Evolutionary conservation across 192 early-diverging fungal genomes (phyloP).

Genomic region (Podila epicladia): DNA sequence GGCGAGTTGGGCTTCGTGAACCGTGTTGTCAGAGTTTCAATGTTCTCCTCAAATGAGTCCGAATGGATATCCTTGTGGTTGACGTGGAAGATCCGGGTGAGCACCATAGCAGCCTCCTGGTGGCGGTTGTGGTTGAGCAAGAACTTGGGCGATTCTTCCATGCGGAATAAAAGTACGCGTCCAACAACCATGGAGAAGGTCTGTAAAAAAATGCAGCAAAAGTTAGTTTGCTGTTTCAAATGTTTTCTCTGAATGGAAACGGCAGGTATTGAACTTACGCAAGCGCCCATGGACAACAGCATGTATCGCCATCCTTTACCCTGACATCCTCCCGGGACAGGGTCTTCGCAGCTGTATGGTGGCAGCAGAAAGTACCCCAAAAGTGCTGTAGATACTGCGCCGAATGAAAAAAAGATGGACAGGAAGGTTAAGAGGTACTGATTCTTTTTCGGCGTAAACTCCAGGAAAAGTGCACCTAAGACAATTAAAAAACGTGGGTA

Average conservation of each 20-base stretch:
- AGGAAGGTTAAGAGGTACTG: constrained; percentile 86
- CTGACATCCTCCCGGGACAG: constrained; percentile 65
- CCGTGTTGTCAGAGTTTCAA: constrained; percentile 27
- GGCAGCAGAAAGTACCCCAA: constrained; percentile 75
- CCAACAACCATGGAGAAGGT: constrained; percentile 77
- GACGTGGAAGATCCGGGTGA: constrained; percentile 70
- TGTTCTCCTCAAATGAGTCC: constrained; percentile 43
- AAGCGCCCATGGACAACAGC: constrained; percentile 65
- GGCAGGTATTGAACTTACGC: constrained; percentile 25
- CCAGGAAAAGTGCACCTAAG: constrained; percentile 83
- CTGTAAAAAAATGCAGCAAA: constrained; percentile 7
- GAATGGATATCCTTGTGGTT: constrained; percentile 60
- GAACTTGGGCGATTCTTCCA: constrained; percentile 86
- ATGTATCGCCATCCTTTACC: constrained; percentile 86
- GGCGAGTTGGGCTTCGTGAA: constrained; percentile 9
- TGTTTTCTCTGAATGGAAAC: too few relatives aligned
- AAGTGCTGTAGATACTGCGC: constrained; percentile 75
- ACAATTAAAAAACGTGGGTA: neutral
- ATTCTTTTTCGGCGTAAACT: constrained; percentile 82
- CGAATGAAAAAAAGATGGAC: constrained; percentile 86
- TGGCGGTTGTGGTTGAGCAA: constrained; percentile 70
- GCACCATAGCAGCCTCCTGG: constrained; percentile 72
- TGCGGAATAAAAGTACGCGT: constrained; percentile 71
- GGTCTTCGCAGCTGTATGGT: constrained; percentile 67
- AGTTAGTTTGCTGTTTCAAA: too few relatives aligned